phyloP scores from a whole-genome alignment of 768 basidiomycete genomes.

The Lentinula aciculospora region DNA sequence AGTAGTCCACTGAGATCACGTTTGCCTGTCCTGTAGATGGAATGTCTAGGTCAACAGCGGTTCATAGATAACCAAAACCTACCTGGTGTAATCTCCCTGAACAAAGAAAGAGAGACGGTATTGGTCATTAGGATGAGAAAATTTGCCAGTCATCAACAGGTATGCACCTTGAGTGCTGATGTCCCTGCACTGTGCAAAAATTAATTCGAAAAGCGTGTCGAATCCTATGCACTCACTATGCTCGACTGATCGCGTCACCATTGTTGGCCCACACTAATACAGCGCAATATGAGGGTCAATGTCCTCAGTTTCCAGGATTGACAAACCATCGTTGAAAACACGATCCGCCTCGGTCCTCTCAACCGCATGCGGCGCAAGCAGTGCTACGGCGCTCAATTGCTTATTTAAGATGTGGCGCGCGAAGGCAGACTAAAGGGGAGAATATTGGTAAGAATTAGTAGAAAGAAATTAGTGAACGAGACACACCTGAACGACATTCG shows the following conservation, averaged over 20 bases:
- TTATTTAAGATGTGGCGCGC: slow-evolving; percentile 75
- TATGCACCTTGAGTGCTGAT: slow-evolving; percentile 83
- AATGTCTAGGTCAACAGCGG: slow-evolving; percentile 8
- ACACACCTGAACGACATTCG: slow-evolving; percentile 86
- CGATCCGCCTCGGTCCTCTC: slow-evolving; percentile 60
- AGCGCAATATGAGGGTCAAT: background rate
- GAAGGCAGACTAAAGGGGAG: slow-evolving; percentile 70
- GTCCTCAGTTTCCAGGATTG: background rate
- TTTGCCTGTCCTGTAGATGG: slow-evolving; percentile 74
- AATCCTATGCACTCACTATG: slow-evolving; percentile 51
- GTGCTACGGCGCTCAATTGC: slow-evolving; percentile 68
- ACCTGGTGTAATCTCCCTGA: slow-evolving; percentile 88
- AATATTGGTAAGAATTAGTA: background rate
- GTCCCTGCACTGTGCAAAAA: slow-evolving; percentile 73
- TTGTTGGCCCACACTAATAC: slow-evolving; percentile 94
- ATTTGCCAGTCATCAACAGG: slow-evolving; percentile 2
- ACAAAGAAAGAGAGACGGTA: background rate
- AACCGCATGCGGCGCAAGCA: slow-evolving; percentile 47
- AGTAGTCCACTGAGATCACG: slow-evolving; percentile 88
- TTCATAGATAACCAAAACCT: background rate
- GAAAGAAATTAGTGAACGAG: background rate
- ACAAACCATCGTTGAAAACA: slow-evolving; percentile 73
- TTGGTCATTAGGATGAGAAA: slow-evolving; percentile 5
- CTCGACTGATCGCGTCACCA: slow-evolving; percentile 89
- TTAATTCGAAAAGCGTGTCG: background rate